Base-by-base conservation (phyloP, 768 basidiomycete genomes). In the Hericium erinaceus region DNA sequence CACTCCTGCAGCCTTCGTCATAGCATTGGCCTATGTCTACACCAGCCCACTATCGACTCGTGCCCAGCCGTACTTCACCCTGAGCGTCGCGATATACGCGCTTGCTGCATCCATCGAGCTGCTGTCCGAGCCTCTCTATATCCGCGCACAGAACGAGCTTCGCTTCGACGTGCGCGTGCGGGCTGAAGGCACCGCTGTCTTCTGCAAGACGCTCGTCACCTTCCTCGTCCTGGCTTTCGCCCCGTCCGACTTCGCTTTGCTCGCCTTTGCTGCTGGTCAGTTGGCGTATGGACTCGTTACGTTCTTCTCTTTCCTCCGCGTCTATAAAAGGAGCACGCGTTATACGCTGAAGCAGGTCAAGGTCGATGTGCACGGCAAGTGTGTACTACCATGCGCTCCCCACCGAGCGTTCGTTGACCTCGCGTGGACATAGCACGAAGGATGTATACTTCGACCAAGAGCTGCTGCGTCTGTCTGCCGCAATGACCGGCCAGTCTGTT, bases 231-330 rank as follows among this genome's bases (percentile, higher is more conserved):
- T 98, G 26, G 67, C 85, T 46, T 22, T 63, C 58, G 33, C 64
- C 39, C 55, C 70, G 0, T 76, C 78, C 15, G 70, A 77, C 4
- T 72, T 81, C 57, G 81, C 88, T 6, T 76, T 98, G 40, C 65
- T 92, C 39, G 91, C 90, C 0, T 98, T 98, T 68, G 94, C 92
- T 1, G 56, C 81, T 0, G 97, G 97, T 3, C 95, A 98, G 69
- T 64, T 89, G 5, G 77, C 77, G 2, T 98, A 95, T 66, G 84
- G 85, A 10, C 55, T 75, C 0, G 72, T 76, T 15, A 70, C 92
- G 24, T 74, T 88, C 26, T 64, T 66, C 15, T 73, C 78, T 3
- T 95, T 93, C 68, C 64, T 78, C 26, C 33, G 58, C 1, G 70
- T 59, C 18, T 67, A 68, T 44, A 58, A 59, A 2, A 54, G 60